Conservation (phyloP, 805 yeast genomes). For the Kodamaea kakaduensis region DNA sequence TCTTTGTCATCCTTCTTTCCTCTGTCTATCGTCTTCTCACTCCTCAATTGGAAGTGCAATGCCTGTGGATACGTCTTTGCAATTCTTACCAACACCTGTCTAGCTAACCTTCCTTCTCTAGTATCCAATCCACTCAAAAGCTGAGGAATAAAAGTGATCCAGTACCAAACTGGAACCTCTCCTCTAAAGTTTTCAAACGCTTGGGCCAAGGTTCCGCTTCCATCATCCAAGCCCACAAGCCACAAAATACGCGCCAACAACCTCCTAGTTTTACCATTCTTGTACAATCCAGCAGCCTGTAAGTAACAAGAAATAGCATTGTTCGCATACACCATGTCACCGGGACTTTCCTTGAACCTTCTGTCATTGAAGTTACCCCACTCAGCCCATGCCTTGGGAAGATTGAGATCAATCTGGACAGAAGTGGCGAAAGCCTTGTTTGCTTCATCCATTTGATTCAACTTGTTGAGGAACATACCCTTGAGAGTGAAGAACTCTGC, state of each 20-base stretch:
- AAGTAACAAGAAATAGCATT: slow-evolving; percentile 94
- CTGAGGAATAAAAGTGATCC: slow-evolving; percentile 97
- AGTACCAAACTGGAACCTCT: slow-evolving; percentile 98
- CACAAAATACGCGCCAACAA: slow-evolving; percentile 86
- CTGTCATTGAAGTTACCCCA: slow-evolving; percentile 97
- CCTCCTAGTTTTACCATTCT: slow-evolving; percentile 85
- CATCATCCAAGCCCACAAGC: slow-evolving; percentile 89
- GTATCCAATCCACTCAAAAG: slow-evolving; percentile 84
- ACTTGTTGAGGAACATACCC: slow-evolving; percentile 94
- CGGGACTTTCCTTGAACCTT: slow-evolving; percentile 77
- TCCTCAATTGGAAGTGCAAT: slow-evolving; percentile 88
- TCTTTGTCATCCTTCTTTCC: not conserved
- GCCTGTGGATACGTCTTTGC: slow-evolving; percentile 98
- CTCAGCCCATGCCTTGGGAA: slow-evolving; percentile 99
- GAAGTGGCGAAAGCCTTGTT: slow-evolving; percentile 98
- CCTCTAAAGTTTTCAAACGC: slow-evolving; percentile 93
- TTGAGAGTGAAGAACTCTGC: slow-evolving; percentile 96
- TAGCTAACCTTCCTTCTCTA: slow-evolving; percentile 83
- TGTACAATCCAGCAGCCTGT: slow-evolving; percentile 96
- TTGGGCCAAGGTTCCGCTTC: slow-evolving; percentile 70
- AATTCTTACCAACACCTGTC: slow-evolving; percentile 82
- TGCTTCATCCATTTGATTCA: slow-evolving; percentile 90
- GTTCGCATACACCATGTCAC: slow-evolving; percentile 77
- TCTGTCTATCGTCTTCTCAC: slow-evolving; percentile 52
- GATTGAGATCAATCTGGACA: slow-evolving; percentile 87